Evolutionary conservation across 345 rosid species (phyloP).

Genomic region (Eucalyptus pauciflora): DNA sequence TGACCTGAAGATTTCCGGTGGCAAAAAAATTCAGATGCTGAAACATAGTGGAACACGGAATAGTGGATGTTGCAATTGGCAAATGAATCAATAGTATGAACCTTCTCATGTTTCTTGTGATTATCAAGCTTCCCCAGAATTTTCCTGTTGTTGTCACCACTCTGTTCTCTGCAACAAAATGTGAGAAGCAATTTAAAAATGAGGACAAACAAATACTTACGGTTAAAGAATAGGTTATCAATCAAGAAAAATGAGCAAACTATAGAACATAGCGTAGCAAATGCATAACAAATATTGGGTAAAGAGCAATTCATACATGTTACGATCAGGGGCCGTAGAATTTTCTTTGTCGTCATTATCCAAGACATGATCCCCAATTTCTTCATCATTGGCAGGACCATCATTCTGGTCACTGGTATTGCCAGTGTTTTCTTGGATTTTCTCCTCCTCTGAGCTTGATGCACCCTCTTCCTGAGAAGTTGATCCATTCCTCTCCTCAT

Average conservation of each 20-base stretch:
- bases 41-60: neutral
- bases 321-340: neutral
- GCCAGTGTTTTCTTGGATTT: neutral
- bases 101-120: slow-evolving; percentile 27
- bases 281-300: neutral
- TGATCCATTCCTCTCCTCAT: neutral
- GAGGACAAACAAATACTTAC: neutral
- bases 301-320: neutral
- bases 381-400: neutral
- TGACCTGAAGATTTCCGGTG: slow-evolving; percentile 19
- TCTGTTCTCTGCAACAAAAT: neutral
- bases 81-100: neutral
- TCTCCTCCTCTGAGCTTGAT: neutral
- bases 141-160: slow-evolving; percentile 8
- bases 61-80: neutral
- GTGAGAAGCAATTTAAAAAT: neutral
- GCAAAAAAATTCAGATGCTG: slow-evolving; percentile 1
- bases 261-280: neutral
- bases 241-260: neutral
- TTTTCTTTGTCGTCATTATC: slow-evolving; percentile 12
- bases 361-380: neutral
- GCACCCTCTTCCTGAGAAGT: neutral
- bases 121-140: slow-evolving; percentile 19
- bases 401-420: neutral
- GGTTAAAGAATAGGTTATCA: neutral